Base-by-base conservation (phyloP, 2,329 filamentous ascomycete genomes). In the Polytolypa hystricis region DNA sequence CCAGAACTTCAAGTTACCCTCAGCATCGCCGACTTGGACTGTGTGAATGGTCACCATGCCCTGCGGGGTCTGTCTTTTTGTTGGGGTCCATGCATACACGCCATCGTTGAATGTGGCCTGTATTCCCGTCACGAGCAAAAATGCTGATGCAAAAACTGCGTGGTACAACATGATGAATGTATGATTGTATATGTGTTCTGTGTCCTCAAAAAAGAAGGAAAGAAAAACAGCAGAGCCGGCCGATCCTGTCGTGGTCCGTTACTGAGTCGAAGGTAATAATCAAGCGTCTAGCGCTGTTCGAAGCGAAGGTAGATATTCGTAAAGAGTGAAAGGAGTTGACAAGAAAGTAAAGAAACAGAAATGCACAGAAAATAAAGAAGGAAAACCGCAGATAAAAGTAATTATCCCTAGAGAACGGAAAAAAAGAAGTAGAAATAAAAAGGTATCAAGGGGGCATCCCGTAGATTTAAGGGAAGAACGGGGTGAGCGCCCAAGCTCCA, bases 21-120 rank as follows among this genome's bases (percentile, higher is more conserved):
- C 62, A 47, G 69, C 65, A 52, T 72, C 73, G 43, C 66, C 60
- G 39, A 86, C 81, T 44, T 73, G 71, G 38, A 85, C 74, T 40
- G 79, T 73, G 49, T 82, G 77, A 25, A 77, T 70, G 6, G 52
- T 64, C 27, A 38, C 36, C 30, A 33, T 38, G 25, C 23, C 38
- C 15, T 38, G 29, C 4, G 30, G 30, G 15, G 30, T 20, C 12
- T 38, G 30, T 10, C 29, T 14, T 11, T 29, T 29, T 12, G 11
- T 6, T 8, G 18, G 16, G 4, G n/a, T n/a, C 34, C 25, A 20
- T 6, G 21, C 5, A 14, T 20, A 19, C 5, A 29, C 12, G n/a
- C 23, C 27, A 16, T 30, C 17, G 12, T 30, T 27, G 20, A 36
- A 8, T 15, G 27, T 19, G 6, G 34, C 34, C 7, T 30, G 17